Evolutionary conservation across 371 early-diverging fungal species (phyloP).

Genomic region (Fennellomyces sp.): DNA sequence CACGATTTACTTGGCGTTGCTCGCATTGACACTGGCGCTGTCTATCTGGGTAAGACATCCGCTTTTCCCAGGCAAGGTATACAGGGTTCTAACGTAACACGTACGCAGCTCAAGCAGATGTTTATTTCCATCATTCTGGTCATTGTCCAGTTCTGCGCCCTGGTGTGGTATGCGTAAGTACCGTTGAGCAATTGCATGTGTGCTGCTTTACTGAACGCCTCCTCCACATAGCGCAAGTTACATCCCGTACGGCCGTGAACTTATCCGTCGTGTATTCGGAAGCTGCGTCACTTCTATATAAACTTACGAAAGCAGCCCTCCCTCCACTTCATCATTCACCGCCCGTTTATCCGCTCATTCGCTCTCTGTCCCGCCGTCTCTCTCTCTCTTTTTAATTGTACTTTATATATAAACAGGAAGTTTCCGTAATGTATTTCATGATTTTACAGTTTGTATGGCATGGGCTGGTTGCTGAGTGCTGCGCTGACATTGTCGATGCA

Average conservation of each 20-base stretch:
- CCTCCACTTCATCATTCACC: neutral
- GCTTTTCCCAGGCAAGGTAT: neutral
- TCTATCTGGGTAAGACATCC: slow-evolving; percentile 31
- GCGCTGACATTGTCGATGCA: slow-evolving; percentile 30
- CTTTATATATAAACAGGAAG: no score
- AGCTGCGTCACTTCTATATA: slow-evolving; percentile 51
- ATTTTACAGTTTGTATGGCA: slow-evolving; percentile 18
- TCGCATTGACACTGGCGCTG: slow-evolving; percentile 32
- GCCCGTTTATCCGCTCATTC: slow-evolving; percentile 2
- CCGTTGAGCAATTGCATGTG: no score
- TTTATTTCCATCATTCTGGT: slow-evolving; percentile 75
- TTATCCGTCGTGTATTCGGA: slow-evolving; percentile 51
- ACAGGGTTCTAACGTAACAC: no score
- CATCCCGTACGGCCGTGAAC: slow-evolving; percentile 55
- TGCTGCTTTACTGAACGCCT: neutral
- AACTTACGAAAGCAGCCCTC: neutral
- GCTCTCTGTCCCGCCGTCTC: neutral
- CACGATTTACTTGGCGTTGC: slow-evolving; percentile 29
- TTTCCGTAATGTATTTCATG: no score
- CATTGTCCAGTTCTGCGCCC: slow-evolving; percentile 81
- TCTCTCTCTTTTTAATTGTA: slow-evolving; percentile 1
- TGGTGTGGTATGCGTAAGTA: slow-evolving; percentile 84
- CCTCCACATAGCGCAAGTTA: slow-evolving; percentile 44
- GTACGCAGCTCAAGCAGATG: slow-evolving; percentile 43
- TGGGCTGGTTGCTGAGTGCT: slow-evolving; percentile 10